Conservation (phyloP, 495 filamentous ascomycete genomes). For the Podospora anserina region DNA sequence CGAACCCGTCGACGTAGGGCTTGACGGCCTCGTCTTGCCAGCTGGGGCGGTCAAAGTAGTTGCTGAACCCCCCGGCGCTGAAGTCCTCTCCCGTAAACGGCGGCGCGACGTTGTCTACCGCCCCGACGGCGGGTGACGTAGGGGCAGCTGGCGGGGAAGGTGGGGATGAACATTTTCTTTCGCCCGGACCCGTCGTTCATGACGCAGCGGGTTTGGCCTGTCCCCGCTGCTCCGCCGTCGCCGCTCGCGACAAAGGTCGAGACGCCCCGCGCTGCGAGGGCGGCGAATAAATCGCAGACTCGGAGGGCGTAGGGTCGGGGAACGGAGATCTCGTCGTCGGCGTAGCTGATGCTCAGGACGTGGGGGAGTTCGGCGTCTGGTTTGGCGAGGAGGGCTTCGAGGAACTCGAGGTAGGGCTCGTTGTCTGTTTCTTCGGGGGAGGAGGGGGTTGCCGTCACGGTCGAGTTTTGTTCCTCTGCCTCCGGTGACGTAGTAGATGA, state of each 20-base stretch:
- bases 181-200: slow-evolving; percentile 57
- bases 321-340: slow-evolving; percentile 61
- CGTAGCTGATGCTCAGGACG: slow-evolving; percentile 72
- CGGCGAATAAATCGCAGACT: slow-evolving; percentile 69
- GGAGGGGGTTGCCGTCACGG: slow-evolving; percentile 48
- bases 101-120: slow-evolving; percentile 54
- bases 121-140: slow-evolving; percentile 75
- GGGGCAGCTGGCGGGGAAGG: slow-evolving; percentile 76
- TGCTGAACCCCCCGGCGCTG: slow-evolving; percentile 69
- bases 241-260: slow-evolving; percentile 71
- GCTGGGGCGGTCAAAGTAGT: slow-evolving; percentile 59
- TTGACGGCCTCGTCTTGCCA: slow-evolving; percentile 62
- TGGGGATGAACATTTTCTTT: slow-evolving; percentile 58
- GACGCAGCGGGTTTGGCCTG: slow-evolving; percentile 50
- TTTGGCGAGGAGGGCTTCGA: slow-evolving; percentile 62
- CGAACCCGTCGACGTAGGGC: slow-evolving; percentile 53
- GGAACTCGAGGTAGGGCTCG: slow-evolving; percentile 81
- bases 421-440: slow-evolving; percentile 52
- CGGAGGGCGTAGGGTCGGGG: slow-evolving; percentile 60
- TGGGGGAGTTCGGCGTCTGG: slow-evolving; percentile 65
- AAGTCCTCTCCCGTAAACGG: slow-evolving; percentile 57
- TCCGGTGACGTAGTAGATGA: slow-evolving; percentile 65
- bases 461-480: slow-evolving; percentile 58
- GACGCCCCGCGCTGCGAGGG: slow-evolving; percentile 69
- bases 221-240: slow-evolving; percentile 61